Evolutionary conservation across 2,329 filamentous ascomycete species (phyloP).

Genomic region (Microcyclosporella mali): DNA sequence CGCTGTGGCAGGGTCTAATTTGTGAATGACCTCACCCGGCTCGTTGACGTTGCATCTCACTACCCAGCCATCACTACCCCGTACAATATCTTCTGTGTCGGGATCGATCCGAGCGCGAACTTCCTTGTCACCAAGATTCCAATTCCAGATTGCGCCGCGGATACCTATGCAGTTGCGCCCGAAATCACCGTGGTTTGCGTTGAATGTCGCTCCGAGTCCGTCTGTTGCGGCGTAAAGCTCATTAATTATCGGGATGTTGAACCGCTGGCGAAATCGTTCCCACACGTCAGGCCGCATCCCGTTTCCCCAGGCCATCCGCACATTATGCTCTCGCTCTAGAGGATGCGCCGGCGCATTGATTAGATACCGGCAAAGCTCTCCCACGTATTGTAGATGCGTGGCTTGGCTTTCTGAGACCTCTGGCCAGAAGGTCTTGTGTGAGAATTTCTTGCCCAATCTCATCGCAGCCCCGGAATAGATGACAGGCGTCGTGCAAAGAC

Average conservation of each 20-base stretch:
- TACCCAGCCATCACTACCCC: constrained; percentile 60
- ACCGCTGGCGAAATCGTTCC: constrained; percentile 72
- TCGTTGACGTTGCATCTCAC: constrained; percentile 55
- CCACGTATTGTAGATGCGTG: constrained; percentile 76
- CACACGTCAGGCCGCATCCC: constrained; percentile 78
- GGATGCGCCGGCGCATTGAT: constrained; percentile 59
- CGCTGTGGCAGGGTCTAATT: constrained; percentile 58
- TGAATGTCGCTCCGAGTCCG: constrained; percentile 25
- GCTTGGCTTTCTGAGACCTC: constrained; percentile 64
- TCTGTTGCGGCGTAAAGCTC: constrained; percentile 35
- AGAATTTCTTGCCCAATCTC: constrained; percentile 71
- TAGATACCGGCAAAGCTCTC: constrained; percentile 76
- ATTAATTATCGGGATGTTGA: constrained; percentile 29
- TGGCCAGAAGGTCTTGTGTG: constrained; percentile 67
- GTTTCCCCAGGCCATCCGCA: constrained; percentile 72
- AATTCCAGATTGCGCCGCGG: constrained; percentile 23
- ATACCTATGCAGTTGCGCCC: constrained; percentile 22
- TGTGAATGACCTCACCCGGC: constrained; percentile 69
- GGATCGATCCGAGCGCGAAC: constrained; percentile 64
- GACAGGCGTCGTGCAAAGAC: constrained; percentile 53
- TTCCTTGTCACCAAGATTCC: constrained; percentile 17
- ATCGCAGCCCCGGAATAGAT: constrained; percentile 58
- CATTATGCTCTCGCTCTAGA: constrained; percentile 64
- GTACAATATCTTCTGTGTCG: constrained; percentile 60
- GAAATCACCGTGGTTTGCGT: constrained; percentile 25